phyloP scores from a whole-genome alignment of 345 rosid species.

The Draba incana region DNA sequence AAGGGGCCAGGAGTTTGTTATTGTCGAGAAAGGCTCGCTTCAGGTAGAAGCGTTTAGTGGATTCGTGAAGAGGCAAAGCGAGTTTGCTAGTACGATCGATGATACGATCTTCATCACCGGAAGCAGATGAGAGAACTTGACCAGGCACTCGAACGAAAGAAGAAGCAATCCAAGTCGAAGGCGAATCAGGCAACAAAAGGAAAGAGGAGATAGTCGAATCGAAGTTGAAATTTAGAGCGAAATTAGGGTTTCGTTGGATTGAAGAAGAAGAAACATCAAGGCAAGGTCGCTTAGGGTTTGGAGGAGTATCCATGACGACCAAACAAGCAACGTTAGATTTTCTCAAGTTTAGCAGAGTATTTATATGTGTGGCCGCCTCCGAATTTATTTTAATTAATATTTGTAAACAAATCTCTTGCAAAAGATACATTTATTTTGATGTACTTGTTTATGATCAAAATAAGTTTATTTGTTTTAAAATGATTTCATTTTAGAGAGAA shows the following conservation, averaged over 20 bases:
- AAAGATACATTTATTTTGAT: too few species aligned
- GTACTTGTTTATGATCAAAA: too few species aligned
- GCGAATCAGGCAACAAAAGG: neutral
- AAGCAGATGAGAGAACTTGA: slow-evolving; percentile 38
- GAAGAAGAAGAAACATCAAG: neutral
- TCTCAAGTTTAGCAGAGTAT: too few species aligned
- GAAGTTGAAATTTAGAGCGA: neutral
- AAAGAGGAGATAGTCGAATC: slow-evolving; percentile 11
- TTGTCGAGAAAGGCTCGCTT: slow-evolving; percentile 1
- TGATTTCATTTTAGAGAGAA: too few species aligned
- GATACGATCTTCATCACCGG: slow-evolving; percentile 50
- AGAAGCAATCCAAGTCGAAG: slow-evolving; percentile 47
- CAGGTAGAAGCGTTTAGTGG: slow-evolving; percentile 45
- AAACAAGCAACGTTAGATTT: neutral
- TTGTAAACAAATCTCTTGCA: too few species aligned
- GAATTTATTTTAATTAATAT: too few species aligned
- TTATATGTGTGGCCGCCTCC: too few species aligned
- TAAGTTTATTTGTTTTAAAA: too few species aligned
- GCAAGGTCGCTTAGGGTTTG: slow-evolving; percentile 10
- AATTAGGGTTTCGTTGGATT: neutral
- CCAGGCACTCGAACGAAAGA: slow-evolving; percentile 66
- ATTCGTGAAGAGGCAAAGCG: slow-evolving; percentile 56
- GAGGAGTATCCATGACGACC: neutral
- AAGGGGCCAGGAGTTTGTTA: neutral
- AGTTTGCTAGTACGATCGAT: slow-evolving; percentile 61